These are phyloP conservation scores for Fomitopsis pulvina DNA, from an alignment of 768 basidiomycete genomes.

Conservation along the genomic window DNA sequence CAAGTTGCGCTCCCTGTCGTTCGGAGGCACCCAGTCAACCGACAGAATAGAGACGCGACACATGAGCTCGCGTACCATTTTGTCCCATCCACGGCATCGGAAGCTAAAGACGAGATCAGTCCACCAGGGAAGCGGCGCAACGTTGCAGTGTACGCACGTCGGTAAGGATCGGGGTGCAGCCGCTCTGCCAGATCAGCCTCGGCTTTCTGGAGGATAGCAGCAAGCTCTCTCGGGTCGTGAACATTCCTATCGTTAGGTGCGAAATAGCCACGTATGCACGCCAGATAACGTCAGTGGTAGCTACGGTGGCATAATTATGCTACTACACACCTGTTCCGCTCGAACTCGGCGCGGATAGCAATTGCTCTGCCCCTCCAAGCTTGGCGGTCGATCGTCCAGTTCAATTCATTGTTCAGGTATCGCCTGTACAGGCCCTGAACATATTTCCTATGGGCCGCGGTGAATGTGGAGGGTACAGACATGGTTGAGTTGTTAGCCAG, in stretches of 20 bases:
- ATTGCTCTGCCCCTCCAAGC: constrained; percentile 83
- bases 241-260: constrained; percentile 49
- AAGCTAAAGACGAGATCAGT: constrained; percentile 39
- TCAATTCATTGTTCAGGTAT: constrained; percentile 75
- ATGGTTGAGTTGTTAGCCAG: constrained; percentile 12
- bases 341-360: constrained; percentile 87
- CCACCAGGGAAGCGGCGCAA: background rate
- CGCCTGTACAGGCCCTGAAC: constrained; percentile 92
- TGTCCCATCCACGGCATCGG: constrained; percentile 84
- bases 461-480: constrained; percentile 44
- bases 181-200: constrained; percentile 63
- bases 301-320: background rate
- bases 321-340: constrained; percentile 72
- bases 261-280: background rate
- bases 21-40: constrained; percentile 5
- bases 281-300: background rate
- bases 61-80: constrained; percentile 69
- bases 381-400: constrained; percentile 86
- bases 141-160: constrained; percentile 61
- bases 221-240: constrained; percentile 77
- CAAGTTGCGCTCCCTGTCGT: constrained; percentile 69
- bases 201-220: constrained; percentile 69
- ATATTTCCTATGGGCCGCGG: constrained; percentile 70
- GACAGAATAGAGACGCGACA: background rate
- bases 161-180: constrained; percentile 89